Conservation (phyloP, 2,329 filamentous ascomycete species). For the Alternaria sp. region DNA sequence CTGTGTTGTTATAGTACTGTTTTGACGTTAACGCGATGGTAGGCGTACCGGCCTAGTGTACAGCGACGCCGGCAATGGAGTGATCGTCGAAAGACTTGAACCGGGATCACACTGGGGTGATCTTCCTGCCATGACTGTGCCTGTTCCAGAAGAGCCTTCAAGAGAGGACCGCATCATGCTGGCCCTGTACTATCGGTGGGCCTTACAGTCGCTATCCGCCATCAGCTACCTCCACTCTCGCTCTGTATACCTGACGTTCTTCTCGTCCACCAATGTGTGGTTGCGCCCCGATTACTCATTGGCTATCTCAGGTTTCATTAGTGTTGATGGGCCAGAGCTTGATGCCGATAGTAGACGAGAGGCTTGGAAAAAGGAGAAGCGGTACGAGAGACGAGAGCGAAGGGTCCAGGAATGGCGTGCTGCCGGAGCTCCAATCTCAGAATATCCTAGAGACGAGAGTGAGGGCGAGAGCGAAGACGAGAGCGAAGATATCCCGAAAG, state of each 20-base stretch:
- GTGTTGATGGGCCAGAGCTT: background rate
- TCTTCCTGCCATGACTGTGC: constrained; percentile 8
- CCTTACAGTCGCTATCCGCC: constrained; percentile 14
- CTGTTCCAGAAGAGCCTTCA: background rate
- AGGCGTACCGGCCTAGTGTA: background rate
- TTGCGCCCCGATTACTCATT: constrained; percentile 13
- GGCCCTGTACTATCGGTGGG: constrained; percentile 15
- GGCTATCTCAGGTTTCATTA: constrained; percentile 11
- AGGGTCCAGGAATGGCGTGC: background rate
- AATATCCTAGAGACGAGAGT: background rate
- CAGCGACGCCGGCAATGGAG: background rate
- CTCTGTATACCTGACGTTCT: constrained; percentile 5
- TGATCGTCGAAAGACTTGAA: background rate
- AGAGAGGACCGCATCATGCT: constrained; percentile 7
- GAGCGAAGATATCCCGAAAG: background rate
- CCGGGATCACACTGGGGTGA: constrained; percentile 1
- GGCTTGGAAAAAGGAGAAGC: background rate
- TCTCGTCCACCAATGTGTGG: constrained; percentile 10
- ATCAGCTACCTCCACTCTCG: constrained; percentile 5
- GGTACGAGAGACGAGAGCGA: background rate
- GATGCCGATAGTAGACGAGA: background rate
- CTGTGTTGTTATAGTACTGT: fast-evolving
- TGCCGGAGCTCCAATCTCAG: background rate
- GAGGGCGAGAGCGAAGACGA: background rate
- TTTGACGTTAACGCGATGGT: background rate